A percentile compares a stretch with the other conserved stretches of the same genome.
phyloP scores from a whole-genome alignment of 768 basidiomycete genomes.

The Boletus tylopilopsis region DNA sequence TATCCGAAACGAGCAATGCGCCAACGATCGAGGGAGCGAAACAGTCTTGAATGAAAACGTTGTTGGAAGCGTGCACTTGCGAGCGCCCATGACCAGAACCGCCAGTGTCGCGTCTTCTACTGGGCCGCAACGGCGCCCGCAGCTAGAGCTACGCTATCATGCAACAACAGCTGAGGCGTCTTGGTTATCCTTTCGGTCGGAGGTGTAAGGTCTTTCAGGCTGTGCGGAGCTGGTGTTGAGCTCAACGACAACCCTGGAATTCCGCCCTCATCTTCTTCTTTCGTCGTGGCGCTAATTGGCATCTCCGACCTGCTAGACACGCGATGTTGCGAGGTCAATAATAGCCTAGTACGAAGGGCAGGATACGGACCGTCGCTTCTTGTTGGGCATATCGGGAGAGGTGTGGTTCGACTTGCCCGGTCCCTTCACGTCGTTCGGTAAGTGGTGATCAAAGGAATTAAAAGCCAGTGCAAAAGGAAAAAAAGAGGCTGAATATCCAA shows the following conservation, averaged over 20 bases:
- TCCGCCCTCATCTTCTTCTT: conserved; percentile 39
- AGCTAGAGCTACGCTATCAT: conserved; percentile 56
- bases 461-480: conserved; percentile 10
- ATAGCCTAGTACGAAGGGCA: conserved; percentile 9
- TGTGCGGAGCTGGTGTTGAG: conserved; percentile 30
- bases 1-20: conserved; percentile 3
- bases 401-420: conserved; percentile 57
- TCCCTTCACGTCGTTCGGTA: conserved; percentile 45
- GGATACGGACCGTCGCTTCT: conserved; percentile 72
- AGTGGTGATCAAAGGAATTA: conserved; percentile 17
- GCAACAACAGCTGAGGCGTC: conserved; percentile 57
- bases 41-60: neutral
- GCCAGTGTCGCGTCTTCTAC: conserved; percentile 17
- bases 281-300: conserved; percentile 19
- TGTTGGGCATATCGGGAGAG: conserved; percentile 72
- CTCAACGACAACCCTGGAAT: conserved; percentile 33
- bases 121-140: conserved; percentile 38
- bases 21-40: neutral
- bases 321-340: conserved; percentile 30
- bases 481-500: conserved; percentile 11
- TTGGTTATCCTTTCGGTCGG: conserved; percentile 47
- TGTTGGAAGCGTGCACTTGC: conserved; percentile 5
- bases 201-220: conserved; percentile 33
- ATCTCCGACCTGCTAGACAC: conserved; percentile 41
- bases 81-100: neutral